These are phyloP conservation scores for Aristolochia fimbriata DNA, from an alignment of 164 flowering plant species.

Conservation along the genomic window DNA sequence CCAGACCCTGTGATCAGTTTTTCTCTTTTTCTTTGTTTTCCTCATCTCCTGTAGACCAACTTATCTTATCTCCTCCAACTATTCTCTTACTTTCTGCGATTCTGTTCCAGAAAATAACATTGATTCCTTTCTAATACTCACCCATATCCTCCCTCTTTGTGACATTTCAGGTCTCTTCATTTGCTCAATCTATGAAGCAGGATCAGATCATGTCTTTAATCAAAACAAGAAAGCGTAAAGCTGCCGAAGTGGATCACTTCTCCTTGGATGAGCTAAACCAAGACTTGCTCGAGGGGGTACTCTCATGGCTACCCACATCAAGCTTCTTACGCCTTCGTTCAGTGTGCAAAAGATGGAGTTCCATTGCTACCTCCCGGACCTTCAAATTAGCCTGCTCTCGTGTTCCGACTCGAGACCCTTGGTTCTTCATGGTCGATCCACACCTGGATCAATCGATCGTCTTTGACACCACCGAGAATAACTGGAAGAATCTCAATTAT, in stretches of 20 bases:
- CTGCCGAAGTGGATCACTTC: constrained; percentile 14
- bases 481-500: constrained; percentile 45
- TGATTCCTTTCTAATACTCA: not conserved
- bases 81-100: constrained; percentile 12
- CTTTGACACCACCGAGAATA: constrained; percentile 46
- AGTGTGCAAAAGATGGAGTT: constrained; percentile 80
- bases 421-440: constrained; percentile 64
- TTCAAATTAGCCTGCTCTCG: constrained; percentile 50
- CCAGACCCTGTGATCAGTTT: not conserved
- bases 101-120: constrained; percentile 1
- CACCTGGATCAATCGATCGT: constrained; percentile 27
- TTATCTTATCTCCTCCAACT: constrained; percentile 9
- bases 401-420: constrained; percentile 49
- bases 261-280: constrained; percentile 48
- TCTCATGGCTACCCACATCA: constrained; percentile 67
- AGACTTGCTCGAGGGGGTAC: constrained; percentile 58
- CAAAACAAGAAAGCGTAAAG: constrained; percentile 24
- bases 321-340: constrained; percentile 52
- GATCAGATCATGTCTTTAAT: constrained; percentile 1
- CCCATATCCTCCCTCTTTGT: too few species aligned
- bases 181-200: constrained; percentile 18
- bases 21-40: not conserved
- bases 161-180: constrained; percentile 1
- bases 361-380: constrained; percentile 36
- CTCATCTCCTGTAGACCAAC: constrained; percentile 1